phyloP scores from a whole-genome alignment of 305 asterid genomes.

The Fraxinus latifolia region DNA sequence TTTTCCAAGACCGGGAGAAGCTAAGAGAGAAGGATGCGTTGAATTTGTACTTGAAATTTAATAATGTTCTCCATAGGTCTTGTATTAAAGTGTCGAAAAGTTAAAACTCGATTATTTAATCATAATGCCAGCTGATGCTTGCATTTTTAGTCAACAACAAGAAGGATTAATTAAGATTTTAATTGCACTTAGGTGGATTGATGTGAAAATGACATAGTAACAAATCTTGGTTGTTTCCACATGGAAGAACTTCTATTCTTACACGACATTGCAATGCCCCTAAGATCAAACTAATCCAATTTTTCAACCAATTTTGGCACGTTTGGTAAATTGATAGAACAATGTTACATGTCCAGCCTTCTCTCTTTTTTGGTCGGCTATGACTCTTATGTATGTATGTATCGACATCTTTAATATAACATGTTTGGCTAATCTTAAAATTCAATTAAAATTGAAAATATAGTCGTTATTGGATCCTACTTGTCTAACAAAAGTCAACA shows the following conservation, averaged over 20 bases:
- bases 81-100: background rate
- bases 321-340: background rate
- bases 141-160: background rate
- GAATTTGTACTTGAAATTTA: background rate
- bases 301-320: background rate
- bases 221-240: conserved; percentile 24
- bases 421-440: too few relatives aligned
- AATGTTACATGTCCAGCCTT: background rate
- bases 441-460: too few relatives aligned
- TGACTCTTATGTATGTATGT: background rate
- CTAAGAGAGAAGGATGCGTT: too few relatives aligned
- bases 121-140: background rate
- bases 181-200: background rate
- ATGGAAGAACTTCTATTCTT: conserved; percentile 9
- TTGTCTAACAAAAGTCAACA: too few relatives aligned
- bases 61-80: background rate
- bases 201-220: conserved; percentile 41
- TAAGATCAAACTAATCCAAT: conserved; percentile 16
- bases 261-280: conserved; percentile 19
- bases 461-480: too few relatives aligned
- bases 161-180: conserved; percentile 1
- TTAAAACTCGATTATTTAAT: background rate
- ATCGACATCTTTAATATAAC: background rate
- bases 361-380: background rate
- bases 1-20: background rate